Conservation (phyloP, 1,284 basidiomycete genomes). For the Ustilago hordei region DNA sequence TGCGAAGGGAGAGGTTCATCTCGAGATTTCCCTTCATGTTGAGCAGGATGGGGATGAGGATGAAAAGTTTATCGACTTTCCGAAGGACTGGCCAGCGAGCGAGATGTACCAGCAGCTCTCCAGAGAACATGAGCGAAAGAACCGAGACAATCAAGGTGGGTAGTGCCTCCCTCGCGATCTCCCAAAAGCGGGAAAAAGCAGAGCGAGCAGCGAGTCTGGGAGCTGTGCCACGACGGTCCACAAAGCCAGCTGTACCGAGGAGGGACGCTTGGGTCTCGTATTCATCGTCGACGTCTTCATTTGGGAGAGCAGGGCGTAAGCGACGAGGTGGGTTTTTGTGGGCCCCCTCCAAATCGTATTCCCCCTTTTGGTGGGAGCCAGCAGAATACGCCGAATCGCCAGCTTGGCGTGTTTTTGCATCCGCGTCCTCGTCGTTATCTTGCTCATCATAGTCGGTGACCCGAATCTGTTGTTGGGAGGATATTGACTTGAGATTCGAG, state of each 20-base stretch:
- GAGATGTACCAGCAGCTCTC: constrained; percentile 85
- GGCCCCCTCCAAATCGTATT: constrained; percentile 22
- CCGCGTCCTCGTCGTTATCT: constrained; percentile 23
- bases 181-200: constrained; percentile 50
- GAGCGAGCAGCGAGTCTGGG: constrained; percentile 34
- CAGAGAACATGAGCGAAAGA: constrained; percentile 80
- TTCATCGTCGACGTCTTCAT: constrained; percentile 35
- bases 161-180: constrained; percentile 68
- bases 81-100: constrained; percentile 89
- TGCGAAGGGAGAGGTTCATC: constrained; percentile 79
- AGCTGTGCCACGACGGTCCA: constrained; percentile 46
- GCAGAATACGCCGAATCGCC: constrained; percentile 31
- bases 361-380: constrained; percentile 13
- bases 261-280: constrained; percentile 43
- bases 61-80: constrained; percentile 89
- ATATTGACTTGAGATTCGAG: constrained; percentile 19
- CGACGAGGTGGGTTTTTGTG: constrained; percentile 8
- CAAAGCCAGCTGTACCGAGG: constrained; percentile 41
- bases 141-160: constrained; percentile 72
- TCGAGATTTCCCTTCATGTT: constrained; percentile 97
- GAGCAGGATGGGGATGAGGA: constrained; percentile 92
- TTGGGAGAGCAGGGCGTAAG: background rate
- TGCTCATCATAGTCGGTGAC: constrained; percentile 23
- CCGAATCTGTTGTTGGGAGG: constrained; percentile 13
- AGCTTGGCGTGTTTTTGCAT: constrained; percentile 24